These are phyloP conservation scores for Smittium culicis DNA, from an alignment of 371 early-diverging fungal species.

Conservation along the genomic window DNA sequence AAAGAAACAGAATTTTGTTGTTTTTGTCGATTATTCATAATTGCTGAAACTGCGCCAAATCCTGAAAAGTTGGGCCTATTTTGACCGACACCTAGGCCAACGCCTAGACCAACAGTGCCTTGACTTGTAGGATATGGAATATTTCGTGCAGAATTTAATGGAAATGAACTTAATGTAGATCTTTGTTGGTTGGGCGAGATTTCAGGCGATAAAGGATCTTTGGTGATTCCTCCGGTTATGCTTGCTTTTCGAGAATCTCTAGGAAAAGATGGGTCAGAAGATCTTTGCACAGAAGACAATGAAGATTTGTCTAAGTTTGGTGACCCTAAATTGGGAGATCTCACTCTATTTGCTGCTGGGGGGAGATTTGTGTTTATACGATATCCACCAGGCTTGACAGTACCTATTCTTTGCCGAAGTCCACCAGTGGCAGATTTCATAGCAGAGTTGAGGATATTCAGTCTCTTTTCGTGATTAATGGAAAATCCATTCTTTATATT, in stretches of 20 bases:
- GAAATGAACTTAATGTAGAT: no score
- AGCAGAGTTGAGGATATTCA: background rate
- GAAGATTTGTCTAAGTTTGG: background rate
- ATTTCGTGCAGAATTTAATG: background rate
- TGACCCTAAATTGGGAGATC: background rate
- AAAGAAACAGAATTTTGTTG: background rate
- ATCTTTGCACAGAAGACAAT: background rate
- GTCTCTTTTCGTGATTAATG: constrained; percentile 3
- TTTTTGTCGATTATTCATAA: background rate
- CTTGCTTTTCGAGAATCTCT: background rate
- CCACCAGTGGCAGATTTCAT: background rate
- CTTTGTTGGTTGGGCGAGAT: background rate
- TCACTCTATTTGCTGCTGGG: background rate
- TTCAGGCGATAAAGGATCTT: background rate
- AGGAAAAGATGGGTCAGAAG: background rate
- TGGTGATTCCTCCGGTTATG: background rate
- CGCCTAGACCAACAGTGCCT: background rate
- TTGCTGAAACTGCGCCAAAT: constrained; percentile 8
- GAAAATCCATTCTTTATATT: background rate
- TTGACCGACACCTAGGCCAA: background rate
- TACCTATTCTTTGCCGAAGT: background rate
- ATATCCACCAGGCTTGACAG: background rate
- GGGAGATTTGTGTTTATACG: background rate
- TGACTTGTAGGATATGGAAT: background rate
- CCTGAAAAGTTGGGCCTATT: background rate